Conservation (phyloP, 2,329 filamentous ascomycete genomes). For the Graphilbum ipis-grandicollis region DNA sequence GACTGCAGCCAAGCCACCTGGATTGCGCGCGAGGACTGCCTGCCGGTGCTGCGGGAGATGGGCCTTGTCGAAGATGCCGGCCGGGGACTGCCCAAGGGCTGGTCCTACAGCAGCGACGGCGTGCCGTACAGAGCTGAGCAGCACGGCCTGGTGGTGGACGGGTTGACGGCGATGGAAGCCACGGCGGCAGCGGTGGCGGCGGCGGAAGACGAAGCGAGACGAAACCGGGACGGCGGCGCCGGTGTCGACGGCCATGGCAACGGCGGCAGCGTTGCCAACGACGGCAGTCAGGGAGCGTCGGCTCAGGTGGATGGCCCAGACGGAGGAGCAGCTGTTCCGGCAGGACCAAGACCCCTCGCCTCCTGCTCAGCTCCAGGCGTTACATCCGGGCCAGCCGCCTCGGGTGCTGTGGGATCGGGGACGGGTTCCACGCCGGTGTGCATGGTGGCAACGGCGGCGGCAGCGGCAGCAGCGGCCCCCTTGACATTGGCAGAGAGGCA, state of each 20-base stretch:
- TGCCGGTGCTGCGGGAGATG: slow-evolving; percentile 66
- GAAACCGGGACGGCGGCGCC: slow-evolving; percentile 4
- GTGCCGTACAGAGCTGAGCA: slow-evolving; percentile 3
- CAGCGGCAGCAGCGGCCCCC: too few species aligned
- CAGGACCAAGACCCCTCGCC: too few species aligned
- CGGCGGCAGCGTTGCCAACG: too few species aligned
- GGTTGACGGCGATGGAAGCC: slow-evolving; percentile 4
- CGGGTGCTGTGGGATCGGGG: background rate
- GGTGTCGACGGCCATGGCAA: too few species aligned
- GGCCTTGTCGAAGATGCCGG: slow-evolving; percentile 45
- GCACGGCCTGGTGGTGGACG: background rate
- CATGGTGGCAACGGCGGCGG: background rate
- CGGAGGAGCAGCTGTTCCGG: too few species aligned
- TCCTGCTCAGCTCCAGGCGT: too few species aligned
- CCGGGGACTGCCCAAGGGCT: slow-evolving; percentile 19
- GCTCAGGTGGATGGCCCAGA: too few species aligned
- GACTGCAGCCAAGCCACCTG: slow-evolving; percentile 64
- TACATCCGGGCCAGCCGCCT: background rate
- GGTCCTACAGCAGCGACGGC: slow-evolving; percentile 3
- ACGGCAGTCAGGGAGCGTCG: too few species aligned
- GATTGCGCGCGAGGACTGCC: slow-evolving; percentile 72
- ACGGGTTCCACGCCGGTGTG: background rate
- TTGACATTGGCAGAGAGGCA: slow-evolving; percentile 4
- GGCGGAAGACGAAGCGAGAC: too few species aligned
- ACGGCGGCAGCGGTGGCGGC: slow-evolving; percentile 4